Percentiles rank a stretch among this genome's conserved stretches.
Conservation (phyloP, 1,284 basidiomycete species). For the Ganoderma leucocontextum region DNA sequence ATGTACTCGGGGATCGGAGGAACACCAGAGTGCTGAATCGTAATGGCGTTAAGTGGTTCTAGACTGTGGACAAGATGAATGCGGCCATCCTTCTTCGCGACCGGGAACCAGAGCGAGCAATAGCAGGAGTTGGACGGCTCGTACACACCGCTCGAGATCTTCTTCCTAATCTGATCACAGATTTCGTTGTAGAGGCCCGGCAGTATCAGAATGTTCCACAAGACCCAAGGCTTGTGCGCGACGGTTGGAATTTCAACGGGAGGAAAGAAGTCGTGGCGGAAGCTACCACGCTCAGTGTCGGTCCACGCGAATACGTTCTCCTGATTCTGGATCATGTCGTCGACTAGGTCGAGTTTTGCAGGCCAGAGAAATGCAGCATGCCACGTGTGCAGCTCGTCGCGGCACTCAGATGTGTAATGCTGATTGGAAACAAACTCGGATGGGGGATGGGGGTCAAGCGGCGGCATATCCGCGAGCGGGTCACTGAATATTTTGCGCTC, state of each 20-base stretch:
- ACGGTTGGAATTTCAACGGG: constrained; percentile 45
- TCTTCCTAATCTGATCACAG: constrained; percentile 42
- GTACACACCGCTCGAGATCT: constrained; percentile 45
- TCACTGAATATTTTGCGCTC: constrained; percentile 44
- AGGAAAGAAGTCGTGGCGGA: constrained; percentile 46
- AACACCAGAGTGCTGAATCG: constrained; percentile 42
- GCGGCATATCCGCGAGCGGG: constrained; percentile 43
- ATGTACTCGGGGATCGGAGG: constrained; percentile 41
- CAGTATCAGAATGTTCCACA: constrained; percentile 49
- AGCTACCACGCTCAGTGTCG: constrained; percentile 43
- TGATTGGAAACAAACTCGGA: constrained; percentile 40
- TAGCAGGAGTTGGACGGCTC: constrained; percentile 49
- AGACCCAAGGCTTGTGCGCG: constrained; percentile 46
- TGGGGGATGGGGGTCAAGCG: constrained; percentile 36
- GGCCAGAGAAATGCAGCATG: constrained; percentile 44
- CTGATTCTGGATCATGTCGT: constrained; percentile 43
- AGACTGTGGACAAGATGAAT: constrained; percentile 46
- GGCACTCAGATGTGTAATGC: constrained; percentile 44
- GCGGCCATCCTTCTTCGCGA: constrained; percentile 48
- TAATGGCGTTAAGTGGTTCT: constrained; percentile 45
- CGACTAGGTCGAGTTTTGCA: constrained; percentile 41
- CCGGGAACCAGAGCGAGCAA: constrained; percentile 49
- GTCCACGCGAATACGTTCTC: constrained; percentile 46
- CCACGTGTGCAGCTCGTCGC: constrained; percentile 35
- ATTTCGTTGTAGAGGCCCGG: constrained; percentile 46